phyloP scores from a whole-genome alignment of 768 basidiomycete species.

The Sporobolomyces pararoseus region DNA sequence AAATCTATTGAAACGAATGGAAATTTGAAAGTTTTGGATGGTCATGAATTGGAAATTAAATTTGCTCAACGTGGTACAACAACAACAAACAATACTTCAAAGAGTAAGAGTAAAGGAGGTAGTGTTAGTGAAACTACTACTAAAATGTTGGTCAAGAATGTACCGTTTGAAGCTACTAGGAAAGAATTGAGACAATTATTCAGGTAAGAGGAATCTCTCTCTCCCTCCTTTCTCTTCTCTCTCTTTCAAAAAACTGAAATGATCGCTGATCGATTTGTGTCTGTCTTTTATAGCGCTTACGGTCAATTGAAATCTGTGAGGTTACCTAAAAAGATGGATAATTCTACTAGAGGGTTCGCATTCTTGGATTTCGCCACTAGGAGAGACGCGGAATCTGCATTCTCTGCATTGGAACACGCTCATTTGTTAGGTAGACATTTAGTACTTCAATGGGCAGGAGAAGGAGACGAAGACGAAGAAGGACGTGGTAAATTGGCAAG shows the following conservation, averaged over 20 bases:
- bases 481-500: constrained; percentile 35
- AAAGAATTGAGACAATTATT: constrained; percentile 88
- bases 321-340: constrained; percentile 84
- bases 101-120: constrained; percentile 48
- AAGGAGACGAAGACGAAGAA: constrained; percentile 64
- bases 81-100: constrained; percentile 50
- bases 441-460: constrained; percentile 85
- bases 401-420: constrained; percentile 79
- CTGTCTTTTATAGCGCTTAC: constrained; percentile 60
- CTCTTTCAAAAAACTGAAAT: no score
- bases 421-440: constrained; percentile 94
- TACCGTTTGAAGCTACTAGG: constrained; percentile 92
- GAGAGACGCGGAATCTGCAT: constrained; percentile 84
- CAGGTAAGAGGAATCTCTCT: constrained; percentile 58
- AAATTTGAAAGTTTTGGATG: constrained; percentile 81
- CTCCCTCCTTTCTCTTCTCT: not conserved
- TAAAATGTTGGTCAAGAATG: constrained; percentile 97
- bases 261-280: constrained; percentile 2
- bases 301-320: constrained; percentile 92
- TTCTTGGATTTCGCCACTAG: constrained; percentile 90
- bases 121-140: constrained; percentile 63
- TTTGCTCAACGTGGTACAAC: constrained; percentile 72
- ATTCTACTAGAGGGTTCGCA: constrained; percentile 85
- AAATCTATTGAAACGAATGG: constrained; percentile 72
- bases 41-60: constrained; percentile 74